Evolutionary conservation across 441 rosid genomes (phyloP).

Genomic region (Adansonia rubrostipa): DNA sequence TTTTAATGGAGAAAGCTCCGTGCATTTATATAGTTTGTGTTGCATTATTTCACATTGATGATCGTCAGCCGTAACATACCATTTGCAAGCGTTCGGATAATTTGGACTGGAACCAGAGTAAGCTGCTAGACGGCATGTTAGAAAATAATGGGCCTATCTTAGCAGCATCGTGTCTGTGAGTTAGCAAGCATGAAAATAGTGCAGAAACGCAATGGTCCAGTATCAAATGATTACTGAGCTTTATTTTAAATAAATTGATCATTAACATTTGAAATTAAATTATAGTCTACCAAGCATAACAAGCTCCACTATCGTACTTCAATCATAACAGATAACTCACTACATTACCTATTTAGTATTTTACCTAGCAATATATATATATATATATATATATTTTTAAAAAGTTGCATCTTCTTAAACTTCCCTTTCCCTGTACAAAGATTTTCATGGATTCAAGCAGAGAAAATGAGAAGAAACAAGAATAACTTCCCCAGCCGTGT

Average conservation of each 20-base stretch:
- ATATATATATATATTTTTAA: slow-evolving; percentile 29
- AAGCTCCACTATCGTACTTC: background rate
- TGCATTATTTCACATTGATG: background rate
- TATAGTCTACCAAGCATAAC: background rate
- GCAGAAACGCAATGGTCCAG: background rate
- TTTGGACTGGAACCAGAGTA: background rate
- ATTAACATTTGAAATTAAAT: slow-evolving; percentile 6
- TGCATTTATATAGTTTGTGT: background rate
- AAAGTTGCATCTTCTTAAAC: slow-evolving; percentile 42
- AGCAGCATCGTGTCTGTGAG: background rate
- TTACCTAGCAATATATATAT: slow-evolving; percentile 23
- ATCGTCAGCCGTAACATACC: background rate
- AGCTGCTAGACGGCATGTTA: background rate
- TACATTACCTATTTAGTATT: slow-evolving; percentile 16
- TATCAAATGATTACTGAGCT: background rate
- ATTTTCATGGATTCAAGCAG: background rate
- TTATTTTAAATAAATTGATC: background rate
- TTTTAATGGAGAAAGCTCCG: background rate
- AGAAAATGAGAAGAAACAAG: slow-evolving; percentile 14
- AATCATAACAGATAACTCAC: slow-evolving; percentile 5
- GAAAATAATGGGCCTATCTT: background rate
- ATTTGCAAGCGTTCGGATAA: background rate
- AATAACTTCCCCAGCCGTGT: background rate
- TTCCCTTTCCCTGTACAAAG: slow-evolving; percentile 36
- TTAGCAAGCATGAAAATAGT: background rate